Base-by-base conservation (phyloP, 805 yeast genomes). In the Candida arabinofermentans region DNA sequence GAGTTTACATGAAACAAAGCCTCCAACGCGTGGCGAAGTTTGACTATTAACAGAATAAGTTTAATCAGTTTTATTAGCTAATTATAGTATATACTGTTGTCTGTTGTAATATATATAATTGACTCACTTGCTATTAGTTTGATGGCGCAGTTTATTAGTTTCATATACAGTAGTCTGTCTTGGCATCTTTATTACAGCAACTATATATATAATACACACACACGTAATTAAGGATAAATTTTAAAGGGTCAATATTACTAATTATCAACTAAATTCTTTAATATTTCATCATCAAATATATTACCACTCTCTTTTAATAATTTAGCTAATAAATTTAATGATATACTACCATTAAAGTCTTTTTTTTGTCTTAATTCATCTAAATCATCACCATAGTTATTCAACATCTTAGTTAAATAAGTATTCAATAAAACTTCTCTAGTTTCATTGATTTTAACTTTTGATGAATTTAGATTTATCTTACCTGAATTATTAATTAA, bases 281-380 rank as follows among this genome's bases (percentile, higher is more conserved):
- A 50, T 22, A 77, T 67, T 36, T 76, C 81, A 24, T 70, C 71
- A 52, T 79, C 83, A 59, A 79, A 80, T 64, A 80, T 68, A 48
- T 77, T 74, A 13, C 75, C 68, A 12, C 83, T 81, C 30, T 75
- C 74, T 54, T 79, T 81, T 40, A 80, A 65, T 7, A 78, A 67
- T 49, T 75, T 74, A 3, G 83, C 85, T 50, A 80, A 60, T 39
- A 76, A 51, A 10, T 73, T 72, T 42, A 83, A 66, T 22, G 86
- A 79, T 50, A 73, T 75, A 24, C 68, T 71, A 14, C 50, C 49
- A 9, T 71, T 71, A 53, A 83, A 83, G 57, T 83, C 88, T 8
- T 81, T 82, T 27, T 80, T 77, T 41, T 70, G 68, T 56, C 89
- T 75, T 46, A 81, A 62, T 40, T 67, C 67, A 51, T 78, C 81